Evolutionary conservation across 306 rosid species (phyloP).

Genomic region (Cucumis sativus): Cucumber_9930_V3 NC_026656.2:21519501-21520000

Average conservation of each 20-base stretch:
- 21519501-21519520: neutral
- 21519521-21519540: neutral
- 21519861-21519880: neutral
- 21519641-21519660: slow-evolving; percentile 59
- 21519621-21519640: neutral
- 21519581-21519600: neutral
- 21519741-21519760: slow-evolving; percentile 58
- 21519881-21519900: neutral
- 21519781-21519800: neutral
- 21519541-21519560: neutral
- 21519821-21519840: neutral
- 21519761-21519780: slow-evolving; percentile 46
- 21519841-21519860: neutral
- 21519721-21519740: slow-evolving; percentile 53
- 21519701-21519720: slow-evolving; percentile 66
- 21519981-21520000: slow-evolving; percentile 85
- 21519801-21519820: slow-evolving; percentile 2
- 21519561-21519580: neutral
- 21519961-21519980: slow-evolving; percentile 73
- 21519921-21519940: neutral
- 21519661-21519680: slow-evolving; percentile 84
- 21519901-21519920: neutral
- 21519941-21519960: slow-evolving; percentile 76
- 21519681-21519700: slow-evolving; percentile 71
- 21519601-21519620: neutral